A percentile compares a stretch with the other conserved stretches of the same genome.
Evolutionary conservation across 169 alveolate genomes (phyloP).

Genomic region (Perkinsus marinus): DNA sequence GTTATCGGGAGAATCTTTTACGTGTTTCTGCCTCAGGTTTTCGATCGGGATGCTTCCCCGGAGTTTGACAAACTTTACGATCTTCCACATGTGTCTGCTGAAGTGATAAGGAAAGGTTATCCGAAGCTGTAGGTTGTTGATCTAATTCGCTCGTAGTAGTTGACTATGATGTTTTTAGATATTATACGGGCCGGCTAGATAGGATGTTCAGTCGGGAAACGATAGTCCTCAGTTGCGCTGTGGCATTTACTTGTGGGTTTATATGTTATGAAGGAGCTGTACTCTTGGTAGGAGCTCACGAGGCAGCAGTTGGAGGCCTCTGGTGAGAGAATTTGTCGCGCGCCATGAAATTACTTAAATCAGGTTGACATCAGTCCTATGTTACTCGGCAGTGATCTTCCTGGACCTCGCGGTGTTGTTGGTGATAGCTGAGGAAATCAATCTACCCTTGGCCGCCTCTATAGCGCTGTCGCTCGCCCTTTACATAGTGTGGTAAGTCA

Average conservation of each 20-base stretch:
- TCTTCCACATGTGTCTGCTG: neutral
- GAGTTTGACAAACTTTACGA: neutral
- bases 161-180: neutral
- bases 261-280: neutral
- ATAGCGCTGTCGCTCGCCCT: neutral
- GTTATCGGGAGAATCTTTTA: no score
- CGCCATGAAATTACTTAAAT: neutral
- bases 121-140: neutral
- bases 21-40: neutral
- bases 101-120: neutral
- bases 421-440: neutral
- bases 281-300: neutral
- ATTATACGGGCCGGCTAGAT: neutral
- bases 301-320: neutral
- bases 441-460: neutral
- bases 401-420: neutral
- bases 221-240: neutral
- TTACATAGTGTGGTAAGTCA: neutral
- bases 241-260: neutral
- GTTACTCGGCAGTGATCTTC: neutral
- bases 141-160: neutral
- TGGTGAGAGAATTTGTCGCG: neutral
- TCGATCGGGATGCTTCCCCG: neutral
- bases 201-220: neutral
- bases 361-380: neutral